These are phyloP conservation scores for Camellia lanceoleosa DNA, from an alignment of 148 eudicot species.

Conservation along the genomic window DNA sequence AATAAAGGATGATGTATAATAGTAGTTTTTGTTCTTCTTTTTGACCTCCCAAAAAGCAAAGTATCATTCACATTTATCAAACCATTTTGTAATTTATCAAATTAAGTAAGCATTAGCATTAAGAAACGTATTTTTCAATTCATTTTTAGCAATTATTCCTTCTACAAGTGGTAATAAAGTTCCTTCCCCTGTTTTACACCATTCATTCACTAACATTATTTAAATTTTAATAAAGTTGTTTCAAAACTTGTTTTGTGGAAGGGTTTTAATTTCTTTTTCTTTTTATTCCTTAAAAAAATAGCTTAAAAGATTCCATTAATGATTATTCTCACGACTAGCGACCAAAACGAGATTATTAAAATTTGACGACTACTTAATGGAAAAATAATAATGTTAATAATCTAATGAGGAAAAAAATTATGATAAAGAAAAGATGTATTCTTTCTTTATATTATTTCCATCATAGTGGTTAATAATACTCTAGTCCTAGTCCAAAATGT, in stretches of 20 bases:
- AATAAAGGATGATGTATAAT: background rate
- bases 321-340: background rate
- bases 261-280: background rate
- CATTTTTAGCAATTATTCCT: background rate
- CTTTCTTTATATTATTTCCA: background rate
- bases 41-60: background rate
- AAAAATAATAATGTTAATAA: background rate
- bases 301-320: slow-evolving; percentile 15
- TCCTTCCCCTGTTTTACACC: background rate
- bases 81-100: background rate
- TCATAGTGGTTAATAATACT: background rate
- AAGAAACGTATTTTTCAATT: no score
- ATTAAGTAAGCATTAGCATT: background rate
- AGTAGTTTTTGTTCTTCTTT: background rate
- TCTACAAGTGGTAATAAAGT: background rate
- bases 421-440: background rate
- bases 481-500: background rate
- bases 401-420: background rate
- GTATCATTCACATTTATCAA: background rate
- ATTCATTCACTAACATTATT: background rate
- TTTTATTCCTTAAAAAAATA: background rate
- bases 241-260: background rate
- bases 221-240: background rate
- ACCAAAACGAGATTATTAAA: background rate
- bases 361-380: background rate